These are phyloP conservation scores for Jamesozyma rosinii DNA, from an alignment of 805 yeast species.

Conservation along the genomic window DNA sequence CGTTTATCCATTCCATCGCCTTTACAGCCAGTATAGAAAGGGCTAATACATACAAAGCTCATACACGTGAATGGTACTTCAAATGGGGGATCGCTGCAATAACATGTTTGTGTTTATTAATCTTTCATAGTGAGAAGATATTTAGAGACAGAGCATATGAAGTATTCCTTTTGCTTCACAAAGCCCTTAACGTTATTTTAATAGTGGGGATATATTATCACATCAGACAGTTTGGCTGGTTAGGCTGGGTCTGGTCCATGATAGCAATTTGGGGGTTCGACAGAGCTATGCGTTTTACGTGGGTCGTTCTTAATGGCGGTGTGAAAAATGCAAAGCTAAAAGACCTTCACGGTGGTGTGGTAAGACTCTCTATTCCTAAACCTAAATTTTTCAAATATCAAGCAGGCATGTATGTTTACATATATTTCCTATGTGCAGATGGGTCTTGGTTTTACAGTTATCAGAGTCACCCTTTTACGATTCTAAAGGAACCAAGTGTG, in stretches of 20 bases:
- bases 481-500: slow-evolving; percentile 34
- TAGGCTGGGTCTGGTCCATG: slow-evolving; percentile 39
- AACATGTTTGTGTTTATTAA: slow-evolving; percentile 34
- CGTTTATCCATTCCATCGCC: slow-evolving; percentile 48
- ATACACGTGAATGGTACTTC: slow-evolving; percentile 41
- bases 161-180: slow-evolving; percentile 47
- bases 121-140: slow-evolving; percentile 41
- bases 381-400: slow-evolving; percentile 41
- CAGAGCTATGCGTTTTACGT: slow-evolving; percentile 38
- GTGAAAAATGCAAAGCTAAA: slow-evolving; percentile 17
- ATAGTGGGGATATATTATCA: slow-evolving; percentile 53
- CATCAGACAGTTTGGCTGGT: slow-evolving; percentile 42
- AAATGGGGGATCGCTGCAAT: slow-evolving; percentile 42
- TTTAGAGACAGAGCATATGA: slow-evolving; percentile 53
- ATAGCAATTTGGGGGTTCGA: slow-evolving; percentile 45
- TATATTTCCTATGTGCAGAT: slow-evolving; percentile 45
- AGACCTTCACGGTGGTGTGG: slow-evolving; percentile 26
- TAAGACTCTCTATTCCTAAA: slow-evolving; percentile 34
- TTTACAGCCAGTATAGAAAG: slow-evolving; percentile 39
- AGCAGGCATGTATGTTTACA: slow-evolving; percentile 50
- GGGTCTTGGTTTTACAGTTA: slow-evolving; percentile 39
- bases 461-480: slow-evolving; percentile 69
- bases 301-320: slow-evolving; percentile 27
- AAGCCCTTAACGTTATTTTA: slow-evolving; percentile 44
- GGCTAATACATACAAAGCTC: slow-evolving; percentile 31